These are phyloP conservation scores for Acrodontium crateriforme DNA, from an alignment of 2,329 filamentous ascomycete species.

Conservation along the genomic window DNA sequence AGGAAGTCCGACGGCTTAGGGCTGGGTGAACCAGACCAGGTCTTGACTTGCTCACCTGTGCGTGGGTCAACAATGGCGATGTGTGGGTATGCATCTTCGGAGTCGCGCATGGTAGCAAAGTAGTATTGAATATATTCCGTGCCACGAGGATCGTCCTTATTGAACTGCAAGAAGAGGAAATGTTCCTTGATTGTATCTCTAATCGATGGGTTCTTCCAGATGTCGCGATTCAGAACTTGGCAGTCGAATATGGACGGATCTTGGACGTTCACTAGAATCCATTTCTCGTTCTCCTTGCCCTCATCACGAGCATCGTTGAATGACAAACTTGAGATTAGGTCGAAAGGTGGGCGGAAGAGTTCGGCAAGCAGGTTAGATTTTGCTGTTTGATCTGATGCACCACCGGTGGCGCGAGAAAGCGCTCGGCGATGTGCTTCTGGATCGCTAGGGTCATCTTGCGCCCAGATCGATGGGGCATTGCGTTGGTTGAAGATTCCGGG, in stretches of 20 bases:
- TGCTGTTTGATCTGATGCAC: slow-evolving; percentile 48
- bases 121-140: slow-evolving; percentile 83
- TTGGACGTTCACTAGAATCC: slow-evolving; percentile 92
- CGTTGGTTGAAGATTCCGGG: slow-evolving; percentile 57
- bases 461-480: slow-evolving; percentile 43
- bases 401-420: slow-evolving; percentile 49
- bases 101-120: slow-evolving; percentile 58
- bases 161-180: slow-evolving; percentile 92
- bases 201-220: slow-evolving; percentile 81
- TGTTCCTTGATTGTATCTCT: slow-evolving; percentile 73
- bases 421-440: slow-evolving; percentile 36
- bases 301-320: slow-evolving; percentile 76
- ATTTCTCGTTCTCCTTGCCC: slow-evolving; percentile 80
- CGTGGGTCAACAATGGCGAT: slow-evolving; percentile 91
- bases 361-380: slow-evolving; percentile 75
- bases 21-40: slow-evolving; percentile 78
- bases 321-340: slow-evolving; percentile 63
- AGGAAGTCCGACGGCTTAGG: slow-evolving; percentile 68
- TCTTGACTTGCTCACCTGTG: slow-evolving; percentile 93
- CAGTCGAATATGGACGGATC: slow-evolving; percentile 89
- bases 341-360: slow-evolving; percentile 82
- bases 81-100: slow-evolving; percentile 83
- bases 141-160: slow-evolving; percentile 67
- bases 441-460: slow-evolving; percentile 35
- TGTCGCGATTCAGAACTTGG: slow-evolving; percentile 81